A percentile compares a stretch with the other conserved stretches of the same genome.
These are phyloP conservation scores for Piedraia hortae DNA, from an alignment of 2,329 filamentous ascomycete genomes.

Conservation along the genomic window DNA sequence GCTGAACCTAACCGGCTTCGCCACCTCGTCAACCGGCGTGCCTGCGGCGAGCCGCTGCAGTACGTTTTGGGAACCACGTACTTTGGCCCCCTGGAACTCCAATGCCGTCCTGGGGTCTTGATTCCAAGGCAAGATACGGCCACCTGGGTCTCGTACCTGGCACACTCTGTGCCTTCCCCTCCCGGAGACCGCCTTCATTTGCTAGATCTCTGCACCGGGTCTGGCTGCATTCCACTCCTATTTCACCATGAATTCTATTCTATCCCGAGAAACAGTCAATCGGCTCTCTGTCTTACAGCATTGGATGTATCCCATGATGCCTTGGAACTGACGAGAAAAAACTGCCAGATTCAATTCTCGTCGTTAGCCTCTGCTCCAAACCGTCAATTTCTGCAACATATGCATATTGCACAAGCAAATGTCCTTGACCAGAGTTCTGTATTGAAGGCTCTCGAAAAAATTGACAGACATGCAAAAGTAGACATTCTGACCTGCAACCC, in stretches of 20 bases:
- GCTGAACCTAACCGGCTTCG: slow-evolving; percentile 10
- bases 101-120: slow-evolving; percentile 49
- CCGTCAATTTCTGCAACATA: slow-evolving; percentile 3
- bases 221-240: slow-evolving; percentile 65
- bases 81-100: slow-evolving; percentile 59
- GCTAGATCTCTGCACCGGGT: slow-evolving; percentile 71
- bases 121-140: slow-evolving; percentile 43
- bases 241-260: slow-evolving; percentile 33
- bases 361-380: background rate
- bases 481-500: slow-evolving; percentile 66
- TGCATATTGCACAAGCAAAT: slow-evolving; percentile 12
- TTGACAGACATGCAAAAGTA: slow-evolving; percentile 1
- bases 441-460: slow-evolving; percentile 2
- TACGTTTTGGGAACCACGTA: slow-evolving; percentile 73
- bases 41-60: slow-evolving; percentile 51
- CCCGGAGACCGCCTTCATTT: too few relatives aligned
- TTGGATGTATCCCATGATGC: slow-evolving; percentile 46
- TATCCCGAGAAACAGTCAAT: slow-evolving; percentile 3
- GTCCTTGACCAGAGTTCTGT: slow-evolving; percentile 6
- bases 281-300: slow-evolving; percentile 28
- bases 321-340: slow-evolving; percentile 22
- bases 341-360: background rate
- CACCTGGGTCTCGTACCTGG: slow-evolving; percentile 13
- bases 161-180: slow-evolving; percentile 2
- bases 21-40: slow-evolving; percentile 13